Evolutionary conservation across 202 grass and related monocot genomes (phyloP), one percentile per base, ranked within the genome.

Genomic region (Eragrostis tef): DNA sequence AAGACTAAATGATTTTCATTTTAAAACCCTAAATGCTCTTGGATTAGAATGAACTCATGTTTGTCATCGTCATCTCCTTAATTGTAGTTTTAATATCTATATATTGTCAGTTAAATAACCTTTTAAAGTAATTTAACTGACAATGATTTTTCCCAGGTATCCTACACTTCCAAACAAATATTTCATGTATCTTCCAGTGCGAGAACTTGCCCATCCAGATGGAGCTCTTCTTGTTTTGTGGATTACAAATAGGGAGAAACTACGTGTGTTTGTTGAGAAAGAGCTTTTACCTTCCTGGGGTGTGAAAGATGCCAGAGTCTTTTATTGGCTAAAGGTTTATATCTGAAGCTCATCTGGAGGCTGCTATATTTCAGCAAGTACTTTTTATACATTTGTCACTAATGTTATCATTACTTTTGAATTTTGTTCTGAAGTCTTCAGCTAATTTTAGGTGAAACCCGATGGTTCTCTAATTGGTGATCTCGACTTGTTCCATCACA

Each of bases 201-300:
- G 93, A 87, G 88, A 98, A 88, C 90, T 98, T 89, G 95, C 90
- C 74, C 82, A 93, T 85, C 46, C 82, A 86, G 54, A 46, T 47
- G 95, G 95, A 88, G 90, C 95, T n/a, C 95, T 98, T 88, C 51
- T 98, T 77, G 92, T 80, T 89, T 86, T 98, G 62, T 98, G 95
- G 92, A 86, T 91, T 42, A 98, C 95, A 44, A 98, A 98, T 83
- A 43, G 87, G 75, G 88, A 93, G 82, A 98, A 98, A 74, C 68
- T 98, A 46, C 80, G 80, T n/a, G 67, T 48, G 9, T 98, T 98
- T 87, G 82, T 94, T 70, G 82, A 93, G 82, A 87, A 93, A 45
- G 83, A 93, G 64, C 41, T 98, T 61, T 73, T 98, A 87, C 95
- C 95, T 80, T 75, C 79, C 76, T 98, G 95, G 95, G 95, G 90